Conservation (phyloP, 352 stramenopile species). For the Thalassiosira exigua region DNA sequence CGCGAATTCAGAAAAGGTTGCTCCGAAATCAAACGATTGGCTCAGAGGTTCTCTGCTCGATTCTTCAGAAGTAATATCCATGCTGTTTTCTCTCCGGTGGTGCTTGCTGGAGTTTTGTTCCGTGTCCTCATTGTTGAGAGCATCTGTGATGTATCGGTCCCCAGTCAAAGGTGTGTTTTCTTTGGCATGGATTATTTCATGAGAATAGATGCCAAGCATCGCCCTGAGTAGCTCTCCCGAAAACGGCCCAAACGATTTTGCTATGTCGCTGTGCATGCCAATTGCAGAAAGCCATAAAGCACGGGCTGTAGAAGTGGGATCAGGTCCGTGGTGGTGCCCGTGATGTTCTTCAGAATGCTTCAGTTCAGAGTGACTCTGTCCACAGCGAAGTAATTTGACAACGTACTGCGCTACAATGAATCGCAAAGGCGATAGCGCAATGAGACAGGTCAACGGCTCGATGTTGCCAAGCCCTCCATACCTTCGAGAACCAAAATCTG, state of each 20-base stretch:
- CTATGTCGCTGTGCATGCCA: slow-evolving; percentile 69
- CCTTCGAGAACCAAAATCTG: slow-evolving; percentile 60
- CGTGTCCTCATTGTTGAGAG: slow-evolving; percentile 9
- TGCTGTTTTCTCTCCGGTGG: slow-evolving; percentile 4
- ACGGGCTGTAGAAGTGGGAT: slow-evolving; percentile 31
- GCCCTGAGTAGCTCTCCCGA: slow-evolving; percentile 73
- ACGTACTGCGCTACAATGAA: slow-evolving; percentile 50
- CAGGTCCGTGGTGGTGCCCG: slow-evolving; percentile 22
- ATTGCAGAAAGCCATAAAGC: slow-evolving; percentile 77
- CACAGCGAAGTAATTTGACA: slow-evolving; percentile 25
- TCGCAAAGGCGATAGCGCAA: slow-evolving; percentile 72
- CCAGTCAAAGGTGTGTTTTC: slow-evolving; percentile 25
- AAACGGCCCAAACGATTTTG: slow-evolving; percentile 76
- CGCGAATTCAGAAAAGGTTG: slow-evolving; percentile 56
- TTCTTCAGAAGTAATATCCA: slow-evolving; percentile 2
- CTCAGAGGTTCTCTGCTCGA: slow-evolving; percentile 11
- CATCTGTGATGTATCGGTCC: slow-evolving; percentile 15
- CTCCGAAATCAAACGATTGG: slow-evolving; percentile 24
- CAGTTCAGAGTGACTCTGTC: slow-evolving; percentile 1
- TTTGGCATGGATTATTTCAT: slow-evolving; percentile 26
- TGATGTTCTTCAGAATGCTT: slow-evolving; percentile 10
- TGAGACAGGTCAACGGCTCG: slow-evolving; percentile 76
- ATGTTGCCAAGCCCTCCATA: slow-evolving; percentile 78
- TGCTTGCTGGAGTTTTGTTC: slow-evolving; percentile 6
- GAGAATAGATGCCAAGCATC: slow-evolving; percentile 79